A percentile compares a stretch with the other conserved stretches of the same genome.
Evolutionary conservation across 2,329 filamentous ascomycete species (phyloP).

Genomic region (Penicillium sp.): DNA sequence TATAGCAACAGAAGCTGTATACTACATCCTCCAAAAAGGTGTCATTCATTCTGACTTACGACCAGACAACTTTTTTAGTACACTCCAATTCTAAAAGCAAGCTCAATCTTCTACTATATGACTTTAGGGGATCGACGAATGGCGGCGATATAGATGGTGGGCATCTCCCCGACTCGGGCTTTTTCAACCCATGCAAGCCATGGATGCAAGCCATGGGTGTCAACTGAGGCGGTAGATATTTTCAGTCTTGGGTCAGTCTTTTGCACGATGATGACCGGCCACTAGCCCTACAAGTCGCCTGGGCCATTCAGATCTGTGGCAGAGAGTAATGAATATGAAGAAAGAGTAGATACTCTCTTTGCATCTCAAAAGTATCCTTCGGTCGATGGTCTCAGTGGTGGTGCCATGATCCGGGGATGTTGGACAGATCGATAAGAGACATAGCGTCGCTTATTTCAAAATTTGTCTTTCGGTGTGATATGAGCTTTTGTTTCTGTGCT

Average conservation of each 20-base stretch:
- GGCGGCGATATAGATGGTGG: conserved; percentile 28
- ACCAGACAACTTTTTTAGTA: conserved; percentile 33
- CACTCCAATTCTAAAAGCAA: conserved; percentile 21
- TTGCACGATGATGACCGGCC: conserved; percentile 20
- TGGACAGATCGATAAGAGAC: background rate
- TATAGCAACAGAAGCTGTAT: conserved; percentile 26
- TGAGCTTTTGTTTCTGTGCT: background rate
- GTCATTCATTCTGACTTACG: conserved; percentile 37
- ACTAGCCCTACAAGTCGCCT: background rate
- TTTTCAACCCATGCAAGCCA: conserved; percentile 16
- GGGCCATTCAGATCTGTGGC: background rate
- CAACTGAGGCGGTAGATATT: conserved; percentile 14
- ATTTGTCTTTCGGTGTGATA: background rate
- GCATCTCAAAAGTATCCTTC: background rate
- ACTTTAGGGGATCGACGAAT: conserved; percentile 35
- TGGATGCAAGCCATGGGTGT: conserved; percentile 8
- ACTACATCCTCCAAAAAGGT: conserved; percentile 29
- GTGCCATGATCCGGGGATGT: background rate
- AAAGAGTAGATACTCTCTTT: background rate
- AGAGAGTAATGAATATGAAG: background rate
- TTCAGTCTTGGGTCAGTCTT: conserved; percentile 19
- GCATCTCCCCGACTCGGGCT: conserved; percentile 29
- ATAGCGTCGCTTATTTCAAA: background rate
- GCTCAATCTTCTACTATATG: conserved; percentile 32
- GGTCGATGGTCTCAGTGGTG: background rate